Base-by-base conservation (phyloP, 2,329 filamentous ascomycete species). In the Colletotrichum falcatum region DNA sequence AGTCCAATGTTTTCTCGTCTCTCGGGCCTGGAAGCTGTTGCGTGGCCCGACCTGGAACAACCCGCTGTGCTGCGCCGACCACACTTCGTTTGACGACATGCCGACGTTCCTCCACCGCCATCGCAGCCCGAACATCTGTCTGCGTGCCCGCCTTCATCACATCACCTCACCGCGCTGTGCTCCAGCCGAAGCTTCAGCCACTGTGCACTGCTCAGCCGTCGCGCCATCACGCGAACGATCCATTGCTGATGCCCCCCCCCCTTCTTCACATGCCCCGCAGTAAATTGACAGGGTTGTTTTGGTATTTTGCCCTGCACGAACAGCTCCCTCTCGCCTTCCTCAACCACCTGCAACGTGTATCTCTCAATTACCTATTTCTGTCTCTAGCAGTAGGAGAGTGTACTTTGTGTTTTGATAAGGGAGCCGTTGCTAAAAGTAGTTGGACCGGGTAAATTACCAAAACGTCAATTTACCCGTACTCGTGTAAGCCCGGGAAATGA, bases 121-220 rank as follows among this genome's bases (percentile, higher is more conserved):
- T 35, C 33, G n/a, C n/a, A 42, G 16, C 8, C 46, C 30, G 48
- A 28, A 33, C 26, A 44, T 51, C 33, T 68, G 61, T 51, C 33
- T 68, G 61, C 26, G 26, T 42, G 42, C 26, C 60, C 51, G 18
- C 23, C 44, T 44, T 26, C 26, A 42, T 56, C 51, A 49, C 11
- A 39, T 35, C 66, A 54, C 39, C 26, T 23, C 48, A 51, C n/a
- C n/a, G 48, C 39, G 23, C 46, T n/a, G 28, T 39, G 20, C 39
- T 23, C 51, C 28, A n/a, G 49, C 28, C 35, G 42, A 30, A 42
- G 44, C 33, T 2, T 67, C 28, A 67, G 35, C 42, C 53, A 35
- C 39, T 28, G 20, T 16, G 35, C n/a, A 44, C 48, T 26, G 35
- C 35, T 44, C 44, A 62, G 67, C 49, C 51, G 64, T 26, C n/a